phyloP scores from a whole-genome alignment of 176 grass and related monocot genomes.

The Aegilops sharonensis region DNA sequence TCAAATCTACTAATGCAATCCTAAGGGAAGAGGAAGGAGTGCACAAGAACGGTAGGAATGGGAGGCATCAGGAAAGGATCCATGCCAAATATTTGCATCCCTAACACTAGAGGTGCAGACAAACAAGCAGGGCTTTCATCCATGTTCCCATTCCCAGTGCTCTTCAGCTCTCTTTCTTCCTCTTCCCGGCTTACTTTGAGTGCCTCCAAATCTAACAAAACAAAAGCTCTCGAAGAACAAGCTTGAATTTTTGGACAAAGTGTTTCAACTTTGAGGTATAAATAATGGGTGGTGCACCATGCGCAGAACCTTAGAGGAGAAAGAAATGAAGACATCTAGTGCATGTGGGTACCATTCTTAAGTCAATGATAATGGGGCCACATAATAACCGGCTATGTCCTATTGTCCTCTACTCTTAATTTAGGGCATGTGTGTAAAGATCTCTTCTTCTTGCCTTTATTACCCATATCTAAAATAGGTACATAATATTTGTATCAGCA shows the following conservation, averaged over 20 bases:
- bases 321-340: background rate
- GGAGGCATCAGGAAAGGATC: slow-evolving; percentile 23
- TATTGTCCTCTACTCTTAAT: slow-evolving; percentile 21
- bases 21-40: slow-evolving; percentile 3
- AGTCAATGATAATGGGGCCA: background rate
- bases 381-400: background rate
- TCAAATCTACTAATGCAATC: background rate
- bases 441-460: background rate
- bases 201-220: background rate
- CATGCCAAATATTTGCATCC: slow-evolving; percentile 2
- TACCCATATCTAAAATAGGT: background rate
- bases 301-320: background rate
- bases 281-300: background rate
- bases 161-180: slow-evolving; percentile 37
- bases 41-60: slow-evolving; percentile 21
- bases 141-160: slow-evolving; percentile 46
- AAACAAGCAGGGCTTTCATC: slow-evolving; percentile 10
- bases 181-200: slow-evolving; percentile 24
- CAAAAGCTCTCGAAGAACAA: background rate
- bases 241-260: background rate
- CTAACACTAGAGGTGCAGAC: slow-evolving; percentile 9
- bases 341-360: background rate
- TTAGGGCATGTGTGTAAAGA: background rate
- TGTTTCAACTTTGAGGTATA: background rate
- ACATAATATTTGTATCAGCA: background rate